Conservation (phyloP, 495 filamentous ascomycete species). For the Corynascus novoguineensis region DNA sequence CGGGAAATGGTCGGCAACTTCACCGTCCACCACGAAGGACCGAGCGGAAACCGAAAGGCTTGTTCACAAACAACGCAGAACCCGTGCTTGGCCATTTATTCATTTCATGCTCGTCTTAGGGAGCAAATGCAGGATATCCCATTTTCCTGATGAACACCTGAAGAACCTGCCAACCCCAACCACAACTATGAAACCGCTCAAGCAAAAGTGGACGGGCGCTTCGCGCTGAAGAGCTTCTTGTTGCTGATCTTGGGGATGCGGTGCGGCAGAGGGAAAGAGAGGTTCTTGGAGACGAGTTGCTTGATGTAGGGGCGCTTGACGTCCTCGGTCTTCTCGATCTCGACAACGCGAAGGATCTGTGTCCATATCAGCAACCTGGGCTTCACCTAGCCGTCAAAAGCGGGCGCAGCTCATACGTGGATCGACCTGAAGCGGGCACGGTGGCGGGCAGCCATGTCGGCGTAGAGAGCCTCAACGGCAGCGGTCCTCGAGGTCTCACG, state of each 20-base stretch:
- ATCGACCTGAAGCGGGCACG: conserved; percentile 95
- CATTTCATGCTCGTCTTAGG: conserved; percentile 38
- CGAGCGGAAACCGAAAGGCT: neutral
- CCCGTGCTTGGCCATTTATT: conserved; percentile 33
- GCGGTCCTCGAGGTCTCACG: conserved; percentile 93
- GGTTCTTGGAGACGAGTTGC: conserved; percentile 89
- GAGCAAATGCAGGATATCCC: conserved; percentile 49
- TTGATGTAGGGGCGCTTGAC: conserved; percentile 98
- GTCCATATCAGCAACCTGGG: conserved; percentile 24
- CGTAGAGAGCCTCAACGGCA: conserved; percentile 94
- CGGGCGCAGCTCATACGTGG: conserved; percentile 61
- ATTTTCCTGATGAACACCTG: conserved; percentile 51
- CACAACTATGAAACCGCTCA: conserved; percentile 39
- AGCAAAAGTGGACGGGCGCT: conserved; percentile 84
- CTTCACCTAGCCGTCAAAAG: neutral
- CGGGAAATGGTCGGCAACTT: neutral
- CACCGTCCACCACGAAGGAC: conserved; percentile 1
- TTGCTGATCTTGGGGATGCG: conserved; percentile 70
- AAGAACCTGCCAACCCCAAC: conserved; percentile 47
- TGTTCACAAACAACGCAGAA: conserved; percentile 19
- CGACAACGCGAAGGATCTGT: conserved; percentile 96
- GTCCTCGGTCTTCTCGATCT: conserved; percentile 85
- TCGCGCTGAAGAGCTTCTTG: conserved; percentile 87
- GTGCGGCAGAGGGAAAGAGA: conserved; percentile 98
- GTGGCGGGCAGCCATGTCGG: conserved; percentile 99